Base-by-base conservation (phyloP, 1,139 yeast genomes). In the Scheffersomyces parashehatae region DNA sequence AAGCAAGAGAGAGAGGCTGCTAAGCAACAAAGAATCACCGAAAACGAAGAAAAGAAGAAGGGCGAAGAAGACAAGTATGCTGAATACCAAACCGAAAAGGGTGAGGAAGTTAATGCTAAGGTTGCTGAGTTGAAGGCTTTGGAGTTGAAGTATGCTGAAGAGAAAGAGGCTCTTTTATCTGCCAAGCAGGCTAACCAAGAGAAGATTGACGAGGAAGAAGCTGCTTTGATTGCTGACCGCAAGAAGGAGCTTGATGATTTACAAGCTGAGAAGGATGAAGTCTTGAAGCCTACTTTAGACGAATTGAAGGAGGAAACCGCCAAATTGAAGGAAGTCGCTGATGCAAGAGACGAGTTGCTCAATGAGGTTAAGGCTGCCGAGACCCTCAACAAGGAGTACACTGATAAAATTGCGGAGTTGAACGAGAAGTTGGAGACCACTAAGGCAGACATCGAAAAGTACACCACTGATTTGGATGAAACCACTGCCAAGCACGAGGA, bases 261-360 rank as follows among this genome's bases (percentile, higher is more conserved):
- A 60, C 81, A 77, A 56, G 67, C 67, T 2, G 74, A 73, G 50
- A 70, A 72, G 51, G 79, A 74, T 50, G 77, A 67, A 49, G 56
- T 62, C 30, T 60, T 74, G 49, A 60, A 64, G 46, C 79, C 79
- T 16, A 55, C 66, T 11, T 66, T 72, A 53, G 75, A 67, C 34
- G 77, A 71, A 49, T 71, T 74, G 53, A 62, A 59, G 43, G 62
- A 53, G 29, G 79, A 73, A 56, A 64, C 59, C 36, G 59, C 57
- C 28, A 73, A 73, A 54, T 68, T 74, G 53, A 62, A 65, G 47
- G 68, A 67, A 35, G 60, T 74, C 40, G 67, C 73, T 28, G 65
- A 69, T 46, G 68, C 75, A 28, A 69, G 67, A 51, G 68, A 62
- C 37, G 71, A 64, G 44, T 65, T 72, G 50, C 42, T 56, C 20